Evolutionary conservation across 768 basidiomycete genomes (phyloP).

Genomic region (Auricularia sp.): DNA sequence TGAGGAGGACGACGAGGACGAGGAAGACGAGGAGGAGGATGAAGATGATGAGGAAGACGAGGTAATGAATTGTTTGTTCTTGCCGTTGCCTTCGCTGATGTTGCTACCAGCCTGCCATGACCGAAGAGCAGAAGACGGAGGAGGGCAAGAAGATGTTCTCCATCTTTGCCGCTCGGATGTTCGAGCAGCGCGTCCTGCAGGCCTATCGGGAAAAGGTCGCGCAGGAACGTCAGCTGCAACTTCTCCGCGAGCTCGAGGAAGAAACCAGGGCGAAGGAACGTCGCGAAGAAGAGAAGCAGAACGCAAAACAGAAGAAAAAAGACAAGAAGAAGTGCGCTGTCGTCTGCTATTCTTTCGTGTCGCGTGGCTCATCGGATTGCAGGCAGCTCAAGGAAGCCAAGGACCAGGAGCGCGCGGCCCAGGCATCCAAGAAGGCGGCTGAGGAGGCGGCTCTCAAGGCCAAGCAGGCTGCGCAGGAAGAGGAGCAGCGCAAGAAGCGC

Average conservation of each 20-base stretch:
- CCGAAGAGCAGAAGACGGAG: constrained; percentile 97
- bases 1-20: constrained; percentile 49
- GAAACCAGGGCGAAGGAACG: constrained; percentile 84
- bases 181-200: constrained; percentile 94
- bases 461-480: constrained; percentile 67
- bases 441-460: constrained; percentile 74
- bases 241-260: constrained; percentile 90
- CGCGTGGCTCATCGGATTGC: constrained; percentile 3
- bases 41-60: constrained; percentile 39
- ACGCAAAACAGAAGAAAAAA: constrained; percentile 97
- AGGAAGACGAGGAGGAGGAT: constrained; percentile 58
- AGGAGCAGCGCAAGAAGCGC: constrained; percentile 66
- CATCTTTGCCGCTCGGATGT: constrained; percentile 98
- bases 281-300: constrained; percentile 84
- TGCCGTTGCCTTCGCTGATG: too few relatives aligned
- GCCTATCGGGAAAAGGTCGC: constrained; percentile 96
- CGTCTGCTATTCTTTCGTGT: constrained; percentile 4
- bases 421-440: constrained; percentile 77
- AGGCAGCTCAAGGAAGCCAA: constrained; percentile 90
- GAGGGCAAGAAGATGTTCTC: constrained; percentile 99
- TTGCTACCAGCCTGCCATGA: constrained; percentile 47
- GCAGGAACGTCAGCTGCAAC: constrained; percentile 86
- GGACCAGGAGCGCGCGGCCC: constrained; percentile 79
- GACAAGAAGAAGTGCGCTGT: constrained; percentile 81
- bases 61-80: constrained; percentile 15